A percentile compares a stretch with the other conserved stretches of the same genome.
Conservation (phyloP, 1,284 basidiomycete genomes). For the Fomitiporia mediterranea region DNA sequence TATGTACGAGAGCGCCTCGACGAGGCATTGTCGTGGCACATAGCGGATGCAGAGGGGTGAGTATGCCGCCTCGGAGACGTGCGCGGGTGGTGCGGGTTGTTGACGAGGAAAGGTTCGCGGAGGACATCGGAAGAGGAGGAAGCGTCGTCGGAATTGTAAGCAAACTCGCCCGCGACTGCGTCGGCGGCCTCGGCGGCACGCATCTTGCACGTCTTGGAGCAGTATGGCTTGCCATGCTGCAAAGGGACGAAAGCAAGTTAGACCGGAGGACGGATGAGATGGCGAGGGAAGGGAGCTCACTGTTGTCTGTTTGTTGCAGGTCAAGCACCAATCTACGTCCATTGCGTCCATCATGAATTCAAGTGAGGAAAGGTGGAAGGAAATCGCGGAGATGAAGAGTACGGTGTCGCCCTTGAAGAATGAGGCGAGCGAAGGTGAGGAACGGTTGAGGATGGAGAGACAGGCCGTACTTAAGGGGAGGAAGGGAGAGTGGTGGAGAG, state of each 20-base stretch:
- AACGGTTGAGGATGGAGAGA: background rate
- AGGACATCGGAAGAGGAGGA: constrained; percentile 8
- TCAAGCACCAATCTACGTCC: constrained; percentile 67
- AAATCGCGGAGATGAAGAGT: constrained; percentile 24
- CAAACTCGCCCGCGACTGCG: background rate
- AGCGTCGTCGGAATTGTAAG: background rate
- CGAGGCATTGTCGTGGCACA: background rate
- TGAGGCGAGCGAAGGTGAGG: background rate
- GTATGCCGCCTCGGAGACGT: background rate
- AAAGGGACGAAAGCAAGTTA: background rate
- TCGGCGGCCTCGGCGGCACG: constrained; percentile 8
- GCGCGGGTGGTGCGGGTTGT: background rate
- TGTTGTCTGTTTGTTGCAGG: constrained; percentile 47
- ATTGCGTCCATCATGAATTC: constrained; percentile 31
- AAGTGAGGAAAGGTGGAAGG: constrained; percentile 12
- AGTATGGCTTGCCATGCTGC: constrained; percentile 50
- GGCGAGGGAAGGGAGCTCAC: constrained; percentile 35
- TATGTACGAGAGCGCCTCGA: background rate
- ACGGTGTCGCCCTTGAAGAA: background rate
- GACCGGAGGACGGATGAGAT: constrained; percentile 18
- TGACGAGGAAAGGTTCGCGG: background rate
- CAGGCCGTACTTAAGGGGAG: background rate
- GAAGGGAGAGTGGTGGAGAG: background rate
- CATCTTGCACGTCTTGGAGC: constrained; percentile 44
- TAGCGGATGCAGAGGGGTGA: constrained; percentile 7